Percentiles rank a stretch among this genome's conserved stretches.
Conservation (phyloP, 257 asterid genomes). For the Thymus quinquecostatus region DNA sequence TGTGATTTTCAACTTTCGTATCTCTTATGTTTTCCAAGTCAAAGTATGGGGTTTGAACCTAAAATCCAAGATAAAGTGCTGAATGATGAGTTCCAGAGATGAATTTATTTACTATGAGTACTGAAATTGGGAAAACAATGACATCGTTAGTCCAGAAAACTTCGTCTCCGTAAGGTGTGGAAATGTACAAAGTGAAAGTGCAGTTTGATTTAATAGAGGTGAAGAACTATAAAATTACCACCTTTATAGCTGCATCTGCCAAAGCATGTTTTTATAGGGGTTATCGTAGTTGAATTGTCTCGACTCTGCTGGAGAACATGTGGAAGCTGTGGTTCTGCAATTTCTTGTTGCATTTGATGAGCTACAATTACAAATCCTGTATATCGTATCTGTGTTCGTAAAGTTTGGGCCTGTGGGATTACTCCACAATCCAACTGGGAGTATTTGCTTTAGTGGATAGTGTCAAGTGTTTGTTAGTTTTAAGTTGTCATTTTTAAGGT, state of each 20-base stretch:
- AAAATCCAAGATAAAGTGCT: neutral
- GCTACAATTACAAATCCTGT: neutral
- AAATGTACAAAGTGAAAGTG: neutral
- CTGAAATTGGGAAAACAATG: neutral
- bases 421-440: neutral
- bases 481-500: conserved; percentile 7
- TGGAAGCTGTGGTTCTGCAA: neutral
- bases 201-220: neutral
- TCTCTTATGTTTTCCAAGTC: conserved; percentile 4
- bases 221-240: neutral
- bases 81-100: neutral
- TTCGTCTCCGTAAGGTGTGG: neutral
- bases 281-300: neutral
- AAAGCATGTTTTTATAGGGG: neutral
- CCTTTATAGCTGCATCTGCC: neutral
- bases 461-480: neutral
- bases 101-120: neutral
- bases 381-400: neutral
- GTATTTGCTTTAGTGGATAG: conserved; percentile 1
- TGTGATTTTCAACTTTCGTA: neutral
- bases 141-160: neutral
- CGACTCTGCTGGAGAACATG: neutral
- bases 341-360: neutral
- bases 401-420: neutral
- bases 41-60: neutral